phyloP scores from a whole-genome alignment of 2,329 filamentous ascomycete species.

The Aspergillus luchuensis region DNA sequence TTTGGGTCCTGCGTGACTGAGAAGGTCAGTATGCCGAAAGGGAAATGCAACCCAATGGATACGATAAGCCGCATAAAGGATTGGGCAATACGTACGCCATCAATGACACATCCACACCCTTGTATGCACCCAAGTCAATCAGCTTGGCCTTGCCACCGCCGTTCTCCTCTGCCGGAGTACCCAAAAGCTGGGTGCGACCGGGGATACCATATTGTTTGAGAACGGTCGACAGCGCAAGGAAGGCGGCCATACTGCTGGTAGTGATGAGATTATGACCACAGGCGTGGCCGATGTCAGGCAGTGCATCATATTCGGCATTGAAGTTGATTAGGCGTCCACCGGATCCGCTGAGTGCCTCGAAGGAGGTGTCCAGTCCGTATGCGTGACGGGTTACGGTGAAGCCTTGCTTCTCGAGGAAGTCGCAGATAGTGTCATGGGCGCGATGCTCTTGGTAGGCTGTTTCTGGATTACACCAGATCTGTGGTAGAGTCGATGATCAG shows the following conservation, averaged over 20 bases:
- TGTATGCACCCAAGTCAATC: constrained; percentile 48
- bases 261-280: constrained; percentile 47
- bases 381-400: constrained; percentile 53
- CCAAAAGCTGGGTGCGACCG: constrained; percentile 38
- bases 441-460: constrained; percentile 54
- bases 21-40: not conserved
- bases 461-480: constrained; percentile 56
- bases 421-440: constrained; percentile 54
- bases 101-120: constrained; percentile 44
- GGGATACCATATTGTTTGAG: constrained; percentile 46
- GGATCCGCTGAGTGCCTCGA: constrained; percentile 49
- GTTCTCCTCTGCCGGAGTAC: constrained; percentile 44
- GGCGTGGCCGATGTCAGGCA: constrained; percentile 44
- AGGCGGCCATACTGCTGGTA: constrained; percentile 38
- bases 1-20: constrained; percentile 29
- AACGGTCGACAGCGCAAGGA: constrained; percentile 51
- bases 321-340: constrained; percentile 42
- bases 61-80: no score
- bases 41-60: rapidly evolving
- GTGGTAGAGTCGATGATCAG: not conserved
- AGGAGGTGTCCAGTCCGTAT: constrained; percentile 56
- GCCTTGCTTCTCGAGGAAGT: constrained; percentile 48
- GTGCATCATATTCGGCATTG: constrained; percentile 49
- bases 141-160: constrained; percentile 45
- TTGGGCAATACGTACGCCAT: constrained; percentile 40